Conservation (phyloP, 129 eudicot species). For the Sambucus nigra region DNA sequence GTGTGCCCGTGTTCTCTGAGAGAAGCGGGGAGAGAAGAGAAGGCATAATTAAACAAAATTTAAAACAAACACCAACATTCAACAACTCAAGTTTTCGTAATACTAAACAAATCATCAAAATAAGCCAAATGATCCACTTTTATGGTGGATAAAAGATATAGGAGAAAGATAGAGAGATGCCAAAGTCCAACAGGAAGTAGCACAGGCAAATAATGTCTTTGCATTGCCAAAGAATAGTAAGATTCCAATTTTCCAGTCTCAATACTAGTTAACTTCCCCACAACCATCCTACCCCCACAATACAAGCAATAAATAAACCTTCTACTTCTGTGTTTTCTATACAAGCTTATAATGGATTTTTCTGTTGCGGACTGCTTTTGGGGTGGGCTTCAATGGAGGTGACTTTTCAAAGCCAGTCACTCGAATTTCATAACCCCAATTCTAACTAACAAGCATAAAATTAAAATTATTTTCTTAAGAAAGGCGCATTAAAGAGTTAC, state of each 20-base stretch:
- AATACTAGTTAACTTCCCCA: background rate
- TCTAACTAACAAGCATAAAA: no score
- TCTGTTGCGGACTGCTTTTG: background rate
- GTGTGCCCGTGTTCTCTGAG: no score
- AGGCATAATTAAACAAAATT: no score
- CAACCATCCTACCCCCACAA: background rate
- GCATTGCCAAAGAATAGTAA: background rate
- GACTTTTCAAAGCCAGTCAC: background rate
- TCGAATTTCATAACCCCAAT: background rate
- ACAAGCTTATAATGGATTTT: background rate
- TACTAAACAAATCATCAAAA: no score
- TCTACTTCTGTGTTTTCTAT: background rate
- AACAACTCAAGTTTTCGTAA: no score
- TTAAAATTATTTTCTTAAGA: no score
- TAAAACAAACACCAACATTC: no score
- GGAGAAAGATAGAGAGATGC: background rate
- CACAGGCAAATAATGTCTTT: background rate
- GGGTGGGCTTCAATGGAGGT: background rate
- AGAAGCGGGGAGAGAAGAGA: no score
- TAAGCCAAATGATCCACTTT: no score
- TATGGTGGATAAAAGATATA: no score
- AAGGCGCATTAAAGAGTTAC: background rate
- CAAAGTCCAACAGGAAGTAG: background rate
- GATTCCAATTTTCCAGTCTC: background rate
- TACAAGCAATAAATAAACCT: background rate